These are phyloP conservation scores for Aspergillus incahuasiensis DNA, from an alignment of 495 filamentous ascomycete genomes.

Conservation along the genomic window DNA sequence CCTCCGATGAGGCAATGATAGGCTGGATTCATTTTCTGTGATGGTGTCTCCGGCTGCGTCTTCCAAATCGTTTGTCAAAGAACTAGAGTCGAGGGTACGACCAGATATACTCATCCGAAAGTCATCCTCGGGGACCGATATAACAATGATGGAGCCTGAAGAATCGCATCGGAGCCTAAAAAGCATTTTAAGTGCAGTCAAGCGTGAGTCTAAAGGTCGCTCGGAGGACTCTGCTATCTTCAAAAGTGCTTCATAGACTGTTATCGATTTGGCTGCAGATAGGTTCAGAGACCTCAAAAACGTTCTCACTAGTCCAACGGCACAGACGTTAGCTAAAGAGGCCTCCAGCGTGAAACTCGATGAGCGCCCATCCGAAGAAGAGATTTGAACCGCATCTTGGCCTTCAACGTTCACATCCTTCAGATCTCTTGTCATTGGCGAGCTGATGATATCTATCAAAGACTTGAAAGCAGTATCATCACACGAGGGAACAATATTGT, in stretches of 20 bases:
- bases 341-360: slow-evolving; percentile 33
- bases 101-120: slow-evolving; percentile 66
- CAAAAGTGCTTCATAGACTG: slow-evolving; percentile 36
- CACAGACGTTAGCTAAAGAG: slow-evolving; percentile 41
- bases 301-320: slow-evolving; percentile 40
- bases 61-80: slow-evolving; percentile 25
- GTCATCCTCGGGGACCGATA: slow-evolving; percentile 60
- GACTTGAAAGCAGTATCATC: slow-evolving; percentile 33
- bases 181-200: slow-evolving; percentile 78
- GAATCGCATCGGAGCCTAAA: slow-evolving; percentile 81
- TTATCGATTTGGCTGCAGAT: slow-evolving; percentile 35
- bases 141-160: slow-evolving; percentile 64
- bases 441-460: slow-evolving; percentile 31
- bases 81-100: slow-evolving; percentile 51
- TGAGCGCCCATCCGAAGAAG: slow-evolving; percentile 28
- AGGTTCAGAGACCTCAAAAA: slow-evolving; percentile 40
- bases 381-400: slow-evolving; percentile 15
- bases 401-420: slow-evolving; percentile 26
- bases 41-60: slow-evolving; percentile 21
- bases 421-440: slow-evolving; percentile 36
- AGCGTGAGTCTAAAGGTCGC: slow-evolving; percentile 58
- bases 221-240: slow-evolving; percentile 36
- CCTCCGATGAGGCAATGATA: slow-evolving; percentile 19
- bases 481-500: slow-evolving; percentile 26
- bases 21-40: slow-evolving; percentile 22